Evolutionary conservation across 1,284 basidiomycete species (phyloP).

Genomic region (Cutaneotrichosporon sp.): DNA sequence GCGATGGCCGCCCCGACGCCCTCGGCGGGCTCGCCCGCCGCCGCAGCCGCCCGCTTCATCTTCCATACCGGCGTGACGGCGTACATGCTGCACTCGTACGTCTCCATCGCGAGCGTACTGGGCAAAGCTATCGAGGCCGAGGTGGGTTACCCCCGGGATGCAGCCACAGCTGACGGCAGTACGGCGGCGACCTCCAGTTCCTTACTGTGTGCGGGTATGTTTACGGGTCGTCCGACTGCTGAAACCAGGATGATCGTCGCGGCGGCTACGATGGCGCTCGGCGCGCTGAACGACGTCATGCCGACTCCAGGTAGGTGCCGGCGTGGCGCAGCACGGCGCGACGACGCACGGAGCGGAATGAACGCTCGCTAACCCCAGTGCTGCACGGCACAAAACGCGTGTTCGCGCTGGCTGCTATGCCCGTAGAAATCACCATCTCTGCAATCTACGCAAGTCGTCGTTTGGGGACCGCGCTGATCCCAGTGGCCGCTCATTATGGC

Average conservation of each 20-base stretch:
- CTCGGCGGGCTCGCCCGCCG: neutral
- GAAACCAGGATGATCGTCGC: constrained; percentile 53
- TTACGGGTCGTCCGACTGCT: neutral
- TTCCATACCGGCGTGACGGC: constrained; percentile 36
- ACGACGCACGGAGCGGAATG: no score
- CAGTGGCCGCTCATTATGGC: constrained; percentile 41
- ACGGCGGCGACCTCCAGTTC: constrained; percentile 63
- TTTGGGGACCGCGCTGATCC: neutral
- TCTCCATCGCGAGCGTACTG: constrained; percentile 3
- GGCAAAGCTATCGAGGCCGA: constrained; percentile 3
- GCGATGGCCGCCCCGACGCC: neutral
- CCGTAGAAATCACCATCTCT: constrained; percentile 62
- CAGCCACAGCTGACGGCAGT: constrained; percentile 15
- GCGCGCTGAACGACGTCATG: constrained; percentile 54
- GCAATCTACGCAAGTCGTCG: constrained; percentile 55
- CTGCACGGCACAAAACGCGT: constrained; percentile 54
- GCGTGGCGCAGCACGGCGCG: no score
- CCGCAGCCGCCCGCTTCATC: constrained; percentile 15
- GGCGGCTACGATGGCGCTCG: constrained; percentile 54
- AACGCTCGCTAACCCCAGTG: constrained; percentile 34
- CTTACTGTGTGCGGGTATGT: constrained; percentile 51
- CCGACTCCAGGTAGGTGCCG: constrained; percentile 51
- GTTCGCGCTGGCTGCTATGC: constrained; percentile 59
- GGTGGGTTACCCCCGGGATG: constrained; percentile 5
- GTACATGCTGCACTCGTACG: constrained; percentile 30